Percentiles rank a stretch among this genome's conserved stretches.
Conservation (phyloP, 306 rosid genomes). For the Dalbergia cochinchinensis region DNA sequence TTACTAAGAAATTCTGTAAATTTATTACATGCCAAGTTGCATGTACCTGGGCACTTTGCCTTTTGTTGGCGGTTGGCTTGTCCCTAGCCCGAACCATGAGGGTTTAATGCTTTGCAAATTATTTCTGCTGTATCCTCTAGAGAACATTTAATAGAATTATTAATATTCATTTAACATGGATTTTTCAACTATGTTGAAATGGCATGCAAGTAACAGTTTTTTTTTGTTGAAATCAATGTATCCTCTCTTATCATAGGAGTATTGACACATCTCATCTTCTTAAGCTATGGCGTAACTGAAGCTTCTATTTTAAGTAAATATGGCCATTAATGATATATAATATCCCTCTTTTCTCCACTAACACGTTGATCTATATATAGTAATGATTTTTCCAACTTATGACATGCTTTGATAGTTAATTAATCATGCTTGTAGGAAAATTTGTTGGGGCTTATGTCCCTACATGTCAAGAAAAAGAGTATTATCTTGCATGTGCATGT, state of each 20-base stretch:
- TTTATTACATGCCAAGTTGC: background rate
- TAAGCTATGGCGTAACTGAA: background rate
- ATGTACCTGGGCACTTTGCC: background rate
- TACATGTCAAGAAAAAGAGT: constrained; percentile 88
- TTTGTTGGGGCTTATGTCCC: constrained; percentile 83
- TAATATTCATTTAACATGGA: background rate
- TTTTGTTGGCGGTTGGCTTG: background rate
- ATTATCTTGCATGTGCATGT: constrained; percentile 92
- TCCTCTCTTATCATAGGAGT: constrained; percentile 3
- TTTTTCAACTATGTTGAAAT: constrained; percentile 5
- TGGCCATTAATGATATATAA: constrained; percentile 23
- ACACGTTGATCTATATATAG: background rate
- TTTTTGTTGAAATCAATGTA: constrained; percentile 9
- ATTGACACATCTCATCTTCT: constrained; percentile 17
- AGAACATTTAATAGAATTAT: constrained; percentile 31
- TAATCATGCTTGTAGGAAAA: constrained; percentile 67
- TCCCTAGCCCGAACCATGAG: background rate
- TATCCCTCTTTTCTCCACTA: constrained; percentile 23
- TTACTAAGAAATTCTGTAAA: constrained; percentile 26
- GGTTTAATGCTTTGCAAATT: constrained; percentile 16
- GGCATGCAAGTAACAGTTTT: background rate
- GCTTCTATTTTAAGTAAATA: constrained; percentile 8
- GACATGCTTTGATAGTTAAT: constrained; percentile 46
- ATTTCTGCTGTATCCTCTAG: constrained; percentile 24
- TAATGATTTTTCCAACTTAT: constrained; percentile 28